Evolutionary conservation across 1,284 basidiomycete species (phyloP).

Genomic region (Tetrapyrgos nigripes): DNA sequence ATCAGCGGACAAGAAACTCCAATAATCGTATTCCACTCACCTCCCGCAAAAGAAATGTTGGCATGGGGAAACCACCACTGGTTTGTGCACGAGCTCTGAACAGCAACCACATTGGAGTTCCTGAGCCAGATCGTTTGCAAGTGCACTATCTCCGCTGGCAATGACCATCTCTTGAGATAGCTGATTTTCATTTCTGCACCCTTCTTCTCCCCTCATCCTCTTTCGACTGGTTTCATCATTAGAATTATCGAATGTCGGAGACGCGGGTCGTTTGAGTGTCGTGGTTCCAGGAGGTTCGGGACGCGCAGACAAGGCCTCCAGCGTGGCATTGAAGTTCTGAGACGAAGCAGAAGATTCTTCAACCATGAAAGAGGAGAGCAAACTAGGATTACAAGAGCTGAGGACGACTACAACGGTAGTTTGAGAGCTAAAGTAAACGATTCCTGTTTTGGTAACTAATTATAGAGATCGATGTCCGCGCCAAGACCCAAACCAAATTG

Average conservation of each 20-base stretch:
- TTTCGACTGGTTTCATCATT: constrained; percentile 56
- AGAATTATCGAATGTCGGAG: constrained; percentile 60
- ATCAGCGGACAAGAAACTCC: neutral
- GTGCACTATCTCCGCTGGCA: constrained; percentile 21
- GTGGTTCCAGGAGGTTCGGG: constrained; percentile 1
- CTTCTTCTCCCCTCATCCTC: constrained; percentile 58
- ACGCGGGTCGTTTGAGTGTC: constrained; percentile 66
- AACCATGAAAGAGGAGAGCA: neutral
- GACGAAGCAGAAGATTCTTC: neutral
- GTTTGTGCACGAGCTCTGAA: constrained; percentile 75
- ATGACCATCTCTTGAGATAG: constrained; percentile 10
- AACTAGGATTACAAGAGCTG: neutral
- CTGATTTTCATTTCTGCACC: constrained; percentile 21
- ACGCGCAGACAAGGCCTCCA: neutral
- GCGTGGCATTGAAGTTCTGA: neutral
- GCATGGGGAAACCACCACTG: constrained; percentile 78
- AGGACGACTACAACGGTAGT: neutral
- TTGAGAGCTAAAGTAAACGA: neutral
- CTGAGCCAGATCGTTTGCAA: constrained; percentile 68
- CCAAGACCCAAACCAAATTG: neutral
- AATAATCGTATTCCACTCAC: constrained; percentile 42
- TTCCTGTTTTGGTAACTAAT: constrained; percentile 6
- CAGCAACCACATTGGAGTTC: constrained; percentile 86
- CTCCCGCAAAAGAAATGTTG: constrained; percentile 89
- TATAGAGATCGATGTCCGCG: neutral